phyloP scores from a whole-genome alignment of 495 filamentous ascomycete genomes.

The Alectoria sarmentosa region DNA sequence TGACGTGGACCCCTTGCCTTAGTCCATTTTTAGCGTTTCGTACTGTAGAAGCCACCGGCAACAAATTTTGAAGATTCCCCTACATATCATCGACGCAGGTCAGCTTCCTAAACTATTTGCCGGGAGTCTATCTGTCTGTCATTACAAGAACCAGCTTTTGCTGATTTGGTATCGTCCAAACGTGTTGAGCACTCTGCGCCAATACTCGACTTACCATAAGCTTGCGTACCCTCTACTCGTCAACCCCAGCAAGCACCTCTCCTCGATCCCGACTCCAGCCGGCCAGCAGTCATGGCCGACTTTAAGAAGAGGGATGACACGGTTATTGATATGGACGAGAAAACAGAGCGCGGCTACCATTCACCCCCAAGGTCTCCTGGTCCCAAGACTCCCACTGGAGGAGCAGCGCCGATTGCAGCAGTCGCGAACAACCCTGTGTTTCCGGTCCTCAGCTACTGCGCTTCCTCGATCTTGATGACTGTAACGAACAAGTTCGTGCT shows the following conservation, averaged over 20 bases:
- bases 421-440: conserved; percentile 65
- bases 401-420: conserved; percentile 27
- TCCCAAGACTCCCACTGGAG: conserved; percentile 31
- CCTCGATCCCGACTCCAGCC: neutral
- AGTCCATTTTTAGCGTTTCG: neutral
- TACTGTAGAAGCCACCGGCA: conserved; percentile 1
- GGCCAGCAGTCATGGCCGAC: conserved; percentile 50
- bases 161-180: neutral
- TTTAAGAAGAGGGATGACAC: conserved; percentile 85
- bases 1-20: conserved; percentile 1
- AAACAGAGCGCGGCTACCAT: conserved; percentile 47
- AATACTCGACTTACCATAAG: neutral
- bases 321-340: conserved; percentile 64
- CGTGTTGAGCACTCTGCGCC: neutral
- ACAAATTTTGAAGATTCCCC: neutral
- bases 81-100: neutral
- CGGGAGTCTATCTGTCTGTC: neutral
- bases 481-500: conserved; percentile 98
- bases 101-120: neutral
- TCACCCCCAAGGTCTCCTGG: conserved; percentile 31
- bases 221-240: conserved; percentile 4
- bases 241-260: conserved; percentile 1
- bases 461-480: conserved; percentile 95
- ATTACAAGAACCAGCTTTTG: neutral
- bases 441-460: conserved; percentile 85